Conservation (phyloP, 176 grass and related monocot genomes). For the Rhynchospora tenuis region DNA sequence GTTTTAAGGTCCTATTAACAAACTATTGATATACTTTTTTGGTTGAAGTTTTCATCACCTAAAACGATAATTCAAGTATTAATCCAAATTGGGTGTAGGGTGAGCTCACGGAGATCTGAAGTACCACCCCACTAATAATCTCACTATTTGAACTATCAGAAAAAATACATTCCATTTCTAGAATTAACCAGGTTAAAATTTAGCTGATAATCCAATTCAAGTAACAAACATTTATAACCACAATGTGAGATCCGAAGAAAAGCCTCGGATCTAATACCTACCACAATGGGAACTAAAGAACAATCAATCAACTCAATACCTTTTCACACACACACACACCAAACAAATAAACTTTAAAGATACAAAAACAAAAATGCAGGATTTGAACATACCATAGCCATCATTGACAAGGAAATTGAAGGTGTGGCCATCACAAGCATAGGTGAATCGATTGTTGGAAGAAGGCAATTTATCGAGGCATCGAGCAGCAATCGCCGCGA, state of each 20-base stretch:
- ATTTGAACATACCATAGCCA: slow-evolving; percentile 51
- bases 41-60: not conserved
- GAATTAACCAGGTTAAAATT: not conserved
- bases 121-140: not conserved
- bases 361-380: not conserved
- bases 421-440: slow-evolving; percentile 76
- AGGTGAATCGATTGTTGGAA: slow-evolving; percentile 56
- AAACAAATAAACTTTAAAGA: not conserved
- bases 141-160: not conserved
- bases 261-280: not conserved
- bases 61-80: not conserved
- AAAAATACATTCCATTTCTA: slow-evolving; percentile 2
- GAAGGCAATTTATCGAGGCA: slow-evolving; percentile 84
- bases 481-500: slow-evolving; percentile 68
- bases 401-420: slow-evolving; percentile 86
- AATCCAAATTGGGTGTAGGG: not conserved
- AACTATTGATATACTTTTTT: not conserved
- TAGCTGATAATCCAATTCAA: not conserved
- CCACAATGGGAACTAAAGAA: not conserved
- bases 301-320: not conserved
- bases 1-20: not conserved
- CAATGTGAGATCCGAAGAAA: not conserved
- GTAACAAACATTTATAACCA: slow-evolving; percentile 1
- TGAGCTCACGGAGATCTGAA: not conserved
- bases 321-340: not conserved